Conservation (phyloP, 139 green algal species). For the Micractinium conductrix region DNA sequence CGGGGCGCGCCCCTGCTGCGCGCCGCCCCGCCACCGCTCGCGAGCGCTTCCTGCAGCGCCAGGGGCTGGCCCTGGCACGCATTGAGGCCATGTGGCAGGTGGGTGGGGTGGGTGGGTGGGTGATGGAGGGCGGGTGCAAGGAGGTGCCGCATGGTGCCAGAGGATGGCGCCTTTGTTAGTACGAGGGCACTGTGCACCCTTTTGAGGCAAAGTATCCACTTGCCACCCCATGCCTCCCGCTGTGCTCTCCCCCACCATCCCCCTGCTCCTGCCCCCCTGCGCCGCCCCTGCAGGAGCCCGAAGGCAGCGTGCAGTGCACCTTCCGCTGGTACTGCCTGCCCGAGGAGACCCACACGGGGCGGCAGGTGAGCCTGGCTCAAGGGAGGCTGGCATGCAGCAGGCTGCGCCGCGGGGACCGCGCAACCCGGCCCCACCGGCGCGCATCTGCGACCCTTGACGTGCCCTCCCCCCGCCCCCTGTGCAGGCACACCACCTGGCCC, state of each 20-base stretch:
- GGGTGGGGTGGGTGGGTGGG: no score
- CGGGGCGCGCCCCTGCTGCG: conserved; percentile 7
- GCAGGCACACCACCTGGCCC: conserved; percentile 77
- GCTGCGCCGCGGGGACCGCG: not conserved
- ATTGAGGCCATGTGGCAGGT: conserved; percentile 61
- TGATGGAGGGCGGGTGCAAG: no score
- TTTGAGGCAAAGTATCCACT: no score
- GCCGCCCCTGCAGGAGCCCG: not conserved
- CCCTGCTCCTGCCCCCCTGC: not conserved
- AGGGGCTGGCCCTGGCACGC: conserved; percentile 52
- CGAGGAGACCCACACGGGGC: conserved; percentile 87
- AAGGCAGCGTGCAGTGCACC: conserved; percentile 46
- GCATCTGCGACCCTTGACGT: no score
- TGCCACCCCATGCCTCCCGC: no score
- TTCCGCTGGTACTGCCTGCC: conserved; percentile 82
- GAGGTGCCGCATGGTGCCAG: no score
- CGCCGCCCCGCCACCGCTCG: conserved; percentile 36
- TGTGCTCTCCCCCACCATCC: no score
- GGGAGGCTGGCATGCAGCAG: not conserved
- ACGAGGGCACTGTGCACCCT: no score
- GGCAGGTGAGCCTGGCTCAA: conserved; percentile 69
- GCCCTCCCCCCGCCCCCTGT: not conserved
- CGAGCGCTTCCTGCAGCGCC: conserved; percentile 60
- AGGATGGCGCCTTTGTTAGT: no score
- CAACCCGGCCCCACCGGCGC: not conserved